Evolutionary conservation across 768 basidiomycete genomes (phyloP).

Genomic region (Auricularia cornea): DNA sequence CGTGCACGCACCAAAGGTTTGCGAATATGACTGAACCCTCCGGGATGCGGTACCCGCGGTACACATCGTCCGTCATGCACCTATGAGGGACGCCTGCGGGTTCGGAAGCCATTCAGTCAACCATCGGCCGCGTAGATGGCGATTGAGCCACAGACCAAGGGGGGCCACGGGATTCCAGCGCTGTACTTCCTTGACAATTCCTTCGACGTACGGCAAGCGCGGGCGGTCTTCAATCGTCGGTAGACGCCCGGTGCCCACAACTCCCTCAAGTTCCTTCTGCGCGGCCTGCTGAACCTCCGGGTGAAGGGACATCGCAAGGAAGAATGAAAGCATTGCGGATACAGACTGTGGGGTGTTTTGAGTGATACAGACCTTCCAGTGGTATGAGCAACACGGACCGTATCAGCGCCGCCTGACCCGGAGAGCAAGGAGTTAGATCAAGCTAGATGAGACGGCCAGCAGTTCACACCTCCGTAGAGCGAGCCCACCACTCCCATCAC

Average conservation of each 20-base stretch:
- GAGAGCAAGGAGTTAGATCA: neutral
- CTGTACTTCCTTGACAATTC: constrained; percentile 31
- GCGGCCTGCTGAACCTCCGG: constrained; percentile 17
- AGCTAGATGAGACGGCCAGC: neutral
- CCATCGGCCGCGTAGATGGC: neutral
- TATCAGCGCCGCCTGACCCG: neutral
- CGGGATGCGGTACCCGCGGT: constrained; percentile 27
- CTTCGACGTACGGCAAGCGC: constrained; percentile 28
- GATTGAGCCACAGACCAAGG: constrained; percentile 8
- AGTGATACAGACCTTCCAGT: neutral
- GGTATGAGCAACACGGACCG: neutral
- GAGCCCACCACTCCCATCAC: neutral
- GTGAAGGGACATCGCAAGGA: constrained; percentile 18
- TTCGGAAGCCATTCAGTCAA: neutral
- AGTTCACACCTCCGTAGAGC: neutral
- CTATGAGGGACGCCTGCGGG: constrained; percentile 13
- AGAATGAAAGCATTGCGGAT: constrained; percentile 4
- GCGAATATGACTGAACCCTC: constrained; percentile 20
- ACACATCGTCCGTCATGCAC: constrained; percentile 23
- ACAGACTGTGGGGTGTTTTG: constrained; percentile 4
- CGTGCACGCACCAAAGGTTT: constrained; percentile 14
- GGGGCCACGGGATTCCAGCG: constrained; percentile 19
- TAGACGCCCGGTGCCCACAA: constrained; percentile 25
- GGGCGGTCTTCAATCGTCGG: constrained; percentile 27
- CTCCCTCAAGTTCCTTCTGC: constrained; percentile 32